Evolutionary conservation across 306 rosid genomes (phyloP), one percentile per base, ranked within the genome.

Genomic region (Sicyos edulis): DNA sequence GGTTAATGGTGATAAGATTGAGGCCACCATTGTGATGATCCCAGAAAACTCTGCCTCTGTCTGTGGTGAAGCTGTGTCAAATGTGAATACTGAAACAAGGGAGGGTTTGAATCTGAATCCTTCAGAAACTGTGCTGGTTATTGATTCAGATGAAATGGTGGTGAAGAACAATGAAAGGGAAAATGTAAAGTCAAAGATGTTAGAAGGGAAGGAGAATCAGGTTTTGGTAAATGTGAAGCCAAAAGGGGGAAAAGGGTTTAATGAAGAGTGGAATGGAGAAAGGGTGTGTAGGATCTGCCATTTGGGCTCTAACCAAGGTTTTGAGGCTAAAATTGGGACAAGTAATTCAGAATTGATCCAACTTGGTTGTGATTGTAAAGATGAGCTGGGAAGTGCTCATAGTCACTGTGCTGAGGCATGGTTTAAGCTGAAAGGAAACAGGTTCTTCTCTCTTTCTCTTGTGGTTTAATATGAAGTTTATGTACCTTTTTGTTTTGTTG

Each of bases 171-270:
- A 75, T 42, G 87, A 67, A 47, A 47, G 47, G 72, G 21, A 2
- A 9, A 83, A 62, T 76, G 66, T 79, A 4, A 84, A 73, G 75
- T 62, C 74, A 69, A 83, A 72, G 78, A 78, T 76, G 69, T 74
- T 85, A 81, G 87, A 83, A 68, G 77, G 57, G 53, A 90, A 81
- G 82, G 78, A 72, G 22, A 66, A 63, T 74, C 87, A 87, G 8
- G 64, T 75, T 44, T 87, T 85, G 81, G 85, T 87, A 76, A 86
- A 88, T 76, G 78, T 90, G 17, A 83, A 78, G 85, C 78, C 81
- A 60, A 76, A 83, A 42, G 85, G 87, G 80, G 76, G 61, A 51
- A 74, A 75, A 72, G 83, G 77, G 26, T 74, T 69, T 64, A 71
- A 54, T 53, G 93, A 83, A 70, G 78, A 44, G 61, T 62, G 81